A percentile compares a stretch with the other conserved stretches of the same genome.
These are phyloP conservation scores for Huntiella abstrusa DNA, from an alignment of 2,329 filamentous ascomycete species.

Conservation along the genomic window DNA sequence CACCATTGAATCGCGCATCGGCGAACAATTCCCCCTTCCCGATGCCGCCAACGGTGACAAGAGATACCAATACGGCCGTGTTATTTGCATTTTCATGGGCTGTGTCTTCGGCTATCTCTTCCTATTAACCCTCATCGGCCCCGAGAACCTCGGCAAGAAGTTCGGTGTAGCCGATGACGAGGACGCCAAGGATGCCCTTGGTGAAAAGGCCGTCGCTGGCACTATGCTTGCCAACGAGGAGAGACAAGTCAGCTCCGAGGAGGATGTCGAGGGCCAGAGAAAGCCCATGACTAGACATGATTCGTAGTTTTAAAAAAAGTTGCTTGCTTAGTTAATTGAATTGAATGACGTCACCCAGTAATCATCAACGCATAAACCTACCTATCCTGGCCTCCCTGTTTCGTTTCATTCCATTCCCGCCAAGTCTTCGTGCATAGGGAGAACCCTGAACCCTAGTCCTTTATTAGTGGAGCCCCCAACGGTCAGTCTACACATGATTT, in stretches of 20 bases:
- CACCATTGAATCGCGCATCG: constrained; percentile 59
- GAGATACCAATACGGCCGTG: constrained; percentile 59
- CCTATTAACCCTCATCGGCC: constrained; percentile 42
- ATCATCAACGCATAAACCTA: no score
- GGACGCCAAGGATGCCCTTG: constrained; percentile 28
- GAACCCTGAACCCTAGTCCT: no score
- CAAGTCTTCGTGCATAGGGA: no score
- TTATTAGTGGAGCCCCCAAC: no score
- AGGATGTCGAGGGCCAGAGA: constrained; percentile 1
- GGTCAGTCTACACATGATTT: no score
- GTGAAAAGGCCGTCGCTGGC: constrained; percentile 19
- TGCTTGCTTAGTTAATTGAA: no score
- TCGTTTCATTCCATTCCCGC: no score
- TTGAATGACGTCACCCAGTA: no score
- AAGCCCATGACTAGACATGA: not conserved
- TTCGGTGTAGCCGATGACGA: constrained; percentile 32
- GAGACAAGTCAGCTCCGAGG: constrained; percentile 3
- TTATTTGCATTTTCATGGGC: constrained; percentile 83
- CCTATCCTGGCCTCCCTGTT: no score
- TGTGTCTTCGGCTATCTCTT: constrained; percentile 53
- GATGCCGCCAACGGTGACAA: constrained; percentile 27
- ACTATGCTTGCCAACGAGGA: not conserved
- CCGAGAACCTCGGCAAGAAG: constrained; percentile 31
- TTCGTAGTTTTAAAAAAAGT: not conserved
- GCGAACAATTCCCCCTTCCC: constrained; percentile 54